Evolutionary conservation across 139 green algal genomes (phyloP).

Genomic region (Micromonas commoda): DNA sequence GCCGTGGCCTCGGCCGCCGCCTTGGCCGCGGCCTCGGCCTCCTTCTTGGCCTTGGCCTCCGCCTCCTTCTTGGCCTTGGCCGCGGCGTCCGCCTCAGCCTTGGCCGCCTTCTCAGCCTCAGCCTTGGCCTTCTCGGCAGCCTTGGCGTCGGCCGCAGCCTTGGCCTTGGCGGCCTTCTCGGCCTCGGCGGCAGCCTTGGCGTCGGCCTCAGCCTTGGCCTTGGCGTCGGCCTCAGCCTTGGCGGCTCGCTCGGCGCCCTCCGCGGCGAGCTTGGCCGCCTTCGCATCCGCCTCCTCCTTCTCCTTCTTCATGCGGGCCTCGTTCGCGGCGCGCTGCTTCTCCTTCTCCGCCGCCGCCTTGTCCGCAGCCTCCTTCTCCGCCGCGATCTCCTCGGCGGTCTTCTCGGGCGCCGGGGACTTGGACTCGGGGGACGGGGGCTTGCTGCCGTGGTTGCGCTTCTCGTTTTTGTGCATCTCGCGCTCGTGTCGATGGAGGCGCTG

Average conservation of each 20-base stretch:
- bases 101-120: not conserved
- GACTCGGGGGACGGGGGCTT: too few species aligned
- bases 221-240: not conserved
- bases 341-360: not conserved
- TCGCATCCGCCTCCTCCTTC: not conserved
- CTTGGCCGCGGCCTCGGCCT: too few species aligned
- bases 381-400: not conserved
- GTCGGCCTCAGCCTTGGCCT: not conserved
- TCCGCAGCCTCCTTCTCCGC: not conserved
- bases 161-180: too few species aligned
- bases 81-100: not conserved
- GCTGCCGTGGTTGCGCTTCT: not conserved
- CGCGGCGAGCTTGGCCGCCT: not conserved
- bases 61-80: not conserved
- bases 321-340: too few species aligned
- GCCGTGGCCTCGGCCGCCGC: not conserved
- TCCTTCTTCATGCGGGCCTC: not conserved
- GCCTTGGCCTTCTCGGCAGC: not conserved
- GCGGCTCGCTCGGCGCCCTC: not conserved
- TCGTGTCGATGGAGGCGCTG: too few species aligned
- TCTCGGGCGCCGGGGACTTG: too few species aligned
- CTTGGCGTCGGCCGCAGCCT: not conserved
- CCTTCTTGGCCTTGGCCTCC: not conserved
- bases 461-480: too few species aligned
- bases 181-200: not conserved